Evolutionary conservation across 2,329 filamentous ascomycete species (phyloP).

Genomic region (Passalora sequoiae): DNA sequence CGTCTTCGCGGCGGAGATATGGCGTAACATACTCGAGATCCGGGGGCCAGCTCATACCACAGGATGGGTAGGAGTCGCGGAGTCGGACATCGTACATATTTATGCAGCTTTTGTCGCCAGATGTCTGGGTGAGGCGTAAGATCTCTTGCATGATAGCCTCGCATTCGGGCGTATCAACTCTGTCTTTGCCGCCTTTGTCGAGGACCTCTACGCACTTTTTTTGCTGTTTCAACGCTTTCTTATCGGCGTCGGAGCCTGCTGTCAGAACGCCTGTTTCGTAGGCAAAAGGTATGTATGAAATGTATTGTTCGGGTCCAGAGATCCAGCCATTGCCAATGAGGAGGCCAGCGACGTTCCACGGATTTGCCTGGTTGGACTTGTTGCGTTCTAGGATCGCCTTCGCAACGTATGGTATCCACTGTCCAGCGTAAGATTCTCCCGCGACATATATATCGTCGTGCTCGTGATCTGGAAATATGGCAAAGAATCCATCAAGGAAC

Average conservation of each 20-base stretch:
- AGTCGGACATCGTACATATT: conserved; percentile 98
- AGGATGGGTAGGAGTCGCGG: conserved; percentile 71
- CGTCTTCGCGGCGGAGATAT: conserved; percentile 78
- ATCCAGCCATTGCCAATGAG: conserved; percentile 99
- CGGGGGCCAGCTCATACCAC: conserved; percentile 97
- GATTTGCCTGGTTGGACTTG: conserved; percentile 45
- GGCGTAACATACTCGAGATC: conserved; percentile 73
- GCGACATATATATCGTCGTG: conserved; percentile 89
- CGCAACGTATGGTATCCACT: conserved; percentile 97
- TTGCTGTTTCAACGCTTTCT: conserved; percentile 63
- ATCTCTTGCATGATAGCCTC: conserved; percentile 72
- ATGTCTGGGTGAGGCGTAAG: conserved; percentile 55
- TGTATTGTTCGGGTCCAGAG: conserved; percentile 82
- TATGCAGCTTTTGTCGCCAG: conserved; percentile 57
- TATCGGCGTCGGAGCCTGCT: conserved; percentile 61
- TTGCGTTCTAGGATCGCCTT: conserved; percentile 85
- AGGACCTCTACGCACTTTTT: conserved; percentile 61
- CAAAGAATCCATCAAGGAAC: conserved; percentile 90
- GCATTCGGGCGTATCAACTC: conserved; percentile 65
- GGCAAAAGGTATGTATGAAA: conserved; percentile 74
- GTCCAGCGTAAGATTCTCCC: conserved; percentile 93
- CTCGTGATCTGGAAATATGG: conserved; percentile 84
- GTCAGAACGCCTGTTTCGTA: conserved; percentile 70
- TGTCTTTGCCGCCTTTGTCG: conserved; percentile 51
- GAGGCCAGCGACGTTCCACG: conserved; percentile 78